These are phyloP conservation scores for Phytophthora brassicae DNA, from an alignment of 352 stramenopile species.

Conservation along the genomic window DNA sequence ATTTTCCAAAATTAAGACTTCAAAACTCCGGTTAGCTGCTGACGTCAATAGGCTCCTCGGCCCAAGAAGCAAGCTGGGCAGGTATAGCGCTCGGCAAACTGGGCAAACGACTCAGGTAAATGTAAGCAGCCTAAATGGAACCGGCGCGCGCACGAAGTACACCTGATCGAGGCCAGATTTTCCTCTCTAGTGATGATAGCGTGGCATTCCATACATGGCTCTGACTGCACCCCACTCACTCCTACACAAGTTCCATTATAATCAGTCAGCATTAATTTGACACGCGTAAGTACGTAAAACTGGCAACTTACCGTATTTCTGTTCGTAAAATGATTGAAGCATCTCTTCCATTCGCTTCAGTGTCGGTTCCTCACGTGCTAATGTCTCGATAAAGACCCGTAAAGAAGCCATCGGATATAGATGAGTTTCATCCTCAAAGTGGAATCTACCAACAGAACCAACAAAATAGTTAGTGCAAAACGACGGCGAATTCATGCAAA, in stretches of 20 bases:
- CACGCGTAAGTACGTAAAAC: not conserved
- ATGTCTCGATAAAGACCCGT: slow-evolving; percentile 30
- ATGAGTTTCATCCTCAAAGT: slow-evolving; percentile 71
- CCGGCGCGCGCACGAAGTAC: slow-evolving; percentile 39
- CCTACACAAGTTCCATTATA: slow-evolving; percentile 14
- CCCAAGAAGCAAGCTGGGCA: slow-evolving; percentile 68
- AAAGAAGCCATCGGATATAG: slow-evolving; percentile 59
- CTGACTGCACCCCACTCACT: slow-evolving; percentile 13
- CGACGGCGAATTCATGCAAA: not conserved
- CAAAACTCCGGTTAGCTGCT: too few species aligned
- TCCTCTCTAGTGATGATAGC: slow-evolving; percentile 36
- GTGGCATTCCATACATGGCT: slow-evolving; percentile 45
- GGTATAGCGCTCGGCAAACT: slow-evolving; percentile 60
- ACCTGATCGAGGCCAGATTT: slow-evolving; percentile 43
- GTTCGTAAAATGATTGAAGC: slow-evolving; percentile 36
- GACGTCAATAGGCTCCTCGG: slow-evolving; percentile 27
- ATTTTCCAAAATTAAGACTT: too few species aligned
- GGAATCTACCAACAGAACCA: slow-evolving; percentile 29
- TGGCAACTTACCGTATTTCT: slow-evolving; percentile 31
- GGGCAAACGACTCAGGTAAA: slow-evolving; percentile 55
- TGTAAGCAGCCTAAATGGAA: slow-evolving; percentile 65
- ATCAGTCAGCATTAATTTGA: too few species aligned
- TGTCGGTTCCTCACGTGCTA: slow-evolving; percentile 38
- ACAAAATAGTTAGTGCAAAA: not conserved
- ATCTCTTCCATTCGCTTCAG: slow-evolving; percentile 41